Conservation (phyloP, 2,329 filamentous ascomycete species). For the Xylariaceae sp. region DNA sequence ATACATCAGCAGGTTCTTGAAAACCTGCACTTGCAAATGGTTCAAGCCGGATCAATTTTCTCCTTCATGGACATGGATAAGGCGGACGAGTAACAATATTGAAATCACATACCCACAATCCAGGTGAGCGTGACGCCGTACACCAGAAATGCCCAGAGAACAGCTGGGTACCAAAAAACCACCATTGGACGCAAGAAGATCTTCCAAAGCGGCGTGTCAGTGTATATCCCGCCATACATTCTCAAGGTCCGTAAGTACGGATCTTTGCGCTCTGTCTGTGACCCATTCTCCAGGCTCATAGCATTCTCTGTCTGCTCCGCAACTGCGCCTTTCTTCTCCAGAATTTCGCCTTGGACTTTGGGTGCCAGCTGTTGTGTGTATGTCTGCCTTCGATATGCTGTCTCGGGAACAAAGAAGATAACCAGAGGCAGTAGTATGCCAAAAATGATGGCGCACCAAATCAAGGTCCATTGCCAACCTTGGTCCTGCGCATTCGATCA, state of each 20-base stretch:
- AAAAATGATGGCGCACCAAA: conserved; percentile 50
- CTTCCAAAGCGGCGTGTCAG: conserved; percentile 43
- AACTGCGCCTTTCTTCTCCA: conserved; percentile 26
- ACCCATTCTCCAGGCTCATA: conserved; percentile 29
- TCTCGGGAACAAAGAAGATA: conserved; percentile 54
- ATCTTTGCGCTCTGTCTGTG: conserved; percentile 33
- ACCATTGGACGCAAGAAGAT: conserved; percentile 49
- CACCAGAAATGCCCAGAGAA: conserved; percentile 53
- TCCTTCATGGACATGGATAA: neutral
- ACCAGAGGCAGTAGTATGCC: conserved; percentile 47
- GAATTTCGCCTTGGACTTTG: conserved; percentile 20
- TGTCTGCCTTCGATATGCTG: conserved; percentile 46
- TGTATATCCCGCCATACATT: conserved; percentile 42
- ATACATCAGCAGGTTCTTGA: neutral
- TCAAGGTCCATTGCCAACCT: conserved; percentile 50
- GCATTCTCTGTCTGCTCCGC: conserved; percentile 21
- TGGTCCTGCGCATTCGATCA: conserved; percentile 31
- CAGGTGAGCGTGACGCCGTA: conserved; percentile 48
- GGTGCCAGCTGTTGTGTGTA: conserved; percentile 25
- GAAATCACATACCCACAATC: conserved; percentile 32
- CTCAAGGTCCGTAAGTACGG: conserved; percentile 39
- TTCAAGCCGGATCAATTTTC: neutral
- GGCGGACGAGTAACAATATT: neutral
- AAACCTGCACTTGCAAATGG: neutral
- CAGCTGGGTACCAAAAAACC: conserved; percentile 53